Percentiles rank a stretch among this genome's conserved stretches.
phyloP scores from a whole-genome alignment of 345 rosid genomes.

The Eucalyptus tenuipes region DNA sequence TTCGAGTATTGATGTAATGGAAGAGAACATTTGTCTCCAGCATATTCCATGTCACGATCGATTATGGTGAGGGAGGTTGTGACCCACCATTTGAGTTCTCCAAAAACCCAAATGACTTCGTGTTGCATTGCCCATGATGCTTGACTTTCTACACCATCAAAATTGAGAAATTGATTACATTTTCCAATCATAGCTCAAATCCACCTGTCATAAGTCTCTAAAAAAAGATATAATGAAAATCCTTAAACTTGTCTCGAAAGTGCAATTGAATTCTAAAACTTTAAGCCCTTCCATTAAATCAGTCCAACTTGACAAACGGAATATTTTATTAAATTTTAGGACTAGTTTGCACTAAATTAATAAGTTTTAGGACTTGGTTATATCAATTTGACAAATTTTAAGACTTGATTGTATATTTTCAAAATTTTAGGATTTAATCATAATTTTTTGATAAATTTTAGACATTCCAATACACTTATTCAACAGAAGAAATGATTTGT shows the following conservation, averaged over 20 bases:
- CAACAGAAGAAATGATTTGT: neutral
- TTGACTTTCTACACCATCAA: neutral
- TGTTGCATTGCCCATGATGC: neutral
- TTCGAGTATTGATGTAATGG: neutral
- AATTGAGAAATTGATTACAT: neutral
- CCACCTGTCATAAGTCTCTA: neutral
- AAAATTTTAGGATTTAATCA: too few species aligned
- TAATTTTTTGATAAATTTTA: too few species aligned
- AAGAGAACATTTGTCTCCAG: neutral
- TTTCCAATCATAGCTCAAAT: neutral
- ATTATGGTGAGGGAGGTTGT: neutral
- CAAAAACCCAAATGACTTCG: neutral
- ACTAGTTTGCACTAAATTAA: too few species aligned
- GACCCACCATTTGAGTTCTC: neutral
- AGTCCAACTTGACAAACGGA: too few species aligned
- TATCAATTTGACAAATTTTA: too few species aligned
- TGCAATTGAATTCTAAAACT: fast-evolving
- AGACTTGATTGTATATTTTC: too few species aligned
- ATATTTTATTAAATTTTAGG: too few species aligned
- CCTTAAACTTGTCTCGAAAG: too few species aligned
- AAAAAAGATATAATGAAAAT: too few species aligned
- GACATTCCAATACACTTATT: too few species aligned
- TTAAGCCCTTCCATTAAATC: too few species aligned
- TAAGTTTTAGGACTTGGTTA: too few species aligned
- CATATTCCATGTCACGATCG: neutral